phyloP scores from a whole-genome alignment of 495 filamentous ascomycete genomes.

The Penicillium turbatum region DNA sequence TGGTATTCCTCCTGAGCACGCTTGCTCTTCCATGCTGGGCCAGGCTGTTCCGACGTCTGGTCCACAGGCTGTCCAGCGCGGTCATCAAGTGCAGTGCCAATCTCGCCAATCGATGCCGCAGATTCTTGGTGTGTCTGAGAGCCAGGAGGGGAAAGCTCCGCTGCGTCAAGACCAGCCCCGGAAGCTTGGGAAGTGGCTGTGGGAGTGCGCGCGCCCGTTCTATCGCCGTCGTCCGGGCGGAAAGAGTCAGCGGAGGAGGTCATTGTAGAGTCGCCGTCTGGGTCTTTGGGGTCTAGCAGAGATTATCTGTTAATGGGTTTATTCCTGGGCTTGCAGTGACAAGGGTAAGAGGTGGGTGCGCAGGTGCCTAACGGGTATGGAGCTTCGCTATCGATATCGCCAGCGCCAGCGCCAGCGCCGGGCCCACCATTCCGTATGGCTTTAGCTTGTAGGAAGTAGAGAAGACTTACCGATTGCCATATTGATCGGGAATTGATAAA shows the following conservation, averaged over 20 bases:
- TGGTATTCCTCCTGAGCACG: conserved; percentile 59
- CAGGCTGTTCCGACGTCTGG: conserved; percentile 34
- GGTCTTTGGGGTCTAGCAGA: conserved; percentile 32
- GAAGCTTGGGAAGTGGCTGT: conserved; percentile 22
- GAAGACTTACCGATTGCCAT: conserved; percentile 25
- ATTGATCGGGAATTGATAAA: background rate
- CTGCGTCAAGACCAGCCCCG: conserved; percentile 17
- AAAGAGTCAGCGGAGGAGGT: conserved; percentile 46
- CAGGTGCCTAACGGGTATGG: background rate
- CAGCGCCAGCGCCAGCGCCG: background rate
- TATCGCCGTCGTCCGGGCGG: conserved; percentile 31
- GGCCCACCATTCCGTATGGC: background rate
- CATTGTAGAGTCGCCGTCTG: conserved; percentile 57
- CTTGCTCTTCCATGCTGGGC: conserved; percentile 55
- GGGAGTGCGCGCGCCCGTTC: conserved; percentile 34
- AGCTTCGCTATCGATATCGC: conserved; percentile 10
- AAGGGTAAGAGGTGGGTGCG: background rate
- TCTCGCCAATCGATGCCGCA: conserved; percentile 1
- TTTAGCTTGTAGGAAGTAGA: background rate
- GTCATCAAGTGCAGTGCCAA: background rate
- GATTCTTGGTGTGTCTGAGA: conserved; percentile 41
- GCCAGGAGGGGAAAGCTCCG: conserved; percentile 52
- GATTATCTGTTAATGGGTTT: conserved; percentile 2
- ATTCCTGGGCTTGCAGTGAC: background rate
- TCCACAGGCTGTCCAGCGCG: background rate